Evolutionary conservation across 371 early-diverging fungal genomes (phyloP).

Genomic region (Lichtheimia corymbifera): DNA sequence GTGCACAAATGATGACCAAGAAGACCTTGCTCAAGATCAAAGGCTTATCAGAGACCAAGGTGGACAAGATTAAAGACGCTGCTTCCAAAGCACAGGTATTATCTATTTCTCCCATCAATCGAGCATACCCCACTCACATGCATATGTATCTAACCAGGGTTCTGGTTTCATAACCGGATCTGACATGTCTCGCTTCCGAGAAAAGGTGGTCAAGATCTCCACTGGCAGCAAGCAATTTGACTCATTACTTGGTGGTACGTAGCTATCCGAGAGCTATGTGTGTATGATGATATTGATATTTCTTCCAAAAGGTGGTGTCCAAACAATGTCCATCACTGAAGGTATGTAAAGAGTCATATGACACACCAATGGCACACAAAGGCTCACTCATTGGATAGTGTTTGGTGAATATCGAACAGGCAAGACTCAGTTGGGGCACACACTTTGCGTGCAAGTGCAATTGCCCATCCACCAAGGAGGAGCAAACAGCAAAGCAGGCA

Average conservation of each 20-base stretch:
- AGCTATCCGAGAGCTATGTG: not conserved
- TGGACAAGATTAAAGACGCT: constrained; percentile 85
- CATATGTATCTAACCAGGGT: constrained; percentile 16
- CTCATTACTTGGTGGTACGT: constrained; percentile 77
- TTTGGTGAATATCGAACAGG: constrained; percentile 86
- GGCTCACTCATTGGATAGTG: constrained; percentile 9
- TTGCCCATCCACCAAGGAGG: constrained; percentile 66
- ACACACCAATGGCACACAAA: not conserved
- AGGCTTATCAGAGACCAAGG: constrained; percentile 85
- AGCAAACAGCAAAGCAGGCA: constrained; percentile 66
- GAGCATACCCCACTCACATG: not conserved
- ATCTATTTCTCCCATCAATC: not conserved
- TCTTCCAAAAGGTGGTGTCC: constrained; percentile 71
- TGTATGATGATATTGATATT: not conserved
- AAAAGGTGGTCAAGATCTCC: constrained; percentile 78
- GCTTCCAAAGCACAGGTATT: constrained; percentile 55
- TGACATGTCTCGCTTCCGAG: constrained; percentile 77
- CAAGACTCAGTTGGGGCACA: constrained; percentile 82
- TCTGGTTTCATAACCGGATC: constrained; percentile 84
- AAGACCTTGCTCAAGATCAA: constrained; percentile 72
- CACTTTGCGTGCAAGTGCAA: constrained; percentile 79
- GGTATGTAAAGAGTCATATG: constrained; percentile 13
- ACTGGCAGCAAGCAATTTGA: constrained; percentile 94
- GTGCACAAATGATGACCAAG: constrained; percentile 81
- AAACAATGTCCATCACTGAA: constrained; percentile 90